Evolutionary conservation across 768 basidiomycete genomes (phyloP), one percentile per base, ranked within the genome.

Genomic region (Serendipita indica): DNA sequence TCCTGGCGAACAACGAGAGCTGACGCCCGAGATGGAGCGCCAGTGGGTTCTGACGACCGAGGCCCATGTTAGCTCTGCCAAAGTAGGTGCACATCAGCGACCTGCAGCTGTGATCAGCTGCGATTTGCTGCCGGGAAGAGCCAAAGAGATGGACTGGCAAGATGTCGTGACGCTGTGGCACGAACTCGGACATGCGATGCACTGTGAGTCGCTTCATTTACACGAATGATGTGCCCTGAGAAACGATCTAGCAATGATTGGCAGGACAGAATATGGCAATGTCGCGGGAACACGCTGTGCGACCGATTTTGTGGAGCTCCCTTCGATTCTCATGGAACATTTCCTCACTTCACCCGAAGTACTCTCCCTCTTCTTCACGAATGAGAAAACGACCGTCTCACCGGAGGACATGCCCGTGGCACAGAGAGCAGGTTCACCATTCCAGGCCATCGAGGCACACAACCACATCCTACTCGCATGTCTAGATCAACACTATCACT

Each of bases 161-260:
- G 92, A 98, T 64, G 89, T 97, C 6, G 75, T 86, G 67, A 98
- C 94, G 1, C 73, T 98, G 22, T 96, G 92, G 72, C 96, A 99
- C 65, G 96, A 99, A 72, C 96, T 98, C 91, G 96, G 96, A 0
- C 96, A 99, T 71, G 96, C 96, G 10, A 91, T 99, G 80, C 96
- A 99, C 68, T 99, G 96, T 97, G 66, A 76, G 91, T 76, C 14
- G n/a, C 22, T 13, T 46, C 45, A 13, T 25, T 13, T 10, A 7
- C 13, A 25, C 22, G 10, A 12, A 12, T 25, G 45, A 46, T 12
- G 39, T 28, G 43, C n/a, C n/a, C 58, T 35, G 18, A 27, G 30
- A 33, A 37, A 56, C n/a, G 41, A 30, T 27, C 12, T 64, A 98
- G 94, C 96, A 0, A 99, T 99, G 96, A 84, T 98, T 62, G 94